These are phyloP conservation scores for Meira miltonrushii DNA, from an alignment of 1,284 basidiomycete species.

Conservation along the genomic window DNA sequence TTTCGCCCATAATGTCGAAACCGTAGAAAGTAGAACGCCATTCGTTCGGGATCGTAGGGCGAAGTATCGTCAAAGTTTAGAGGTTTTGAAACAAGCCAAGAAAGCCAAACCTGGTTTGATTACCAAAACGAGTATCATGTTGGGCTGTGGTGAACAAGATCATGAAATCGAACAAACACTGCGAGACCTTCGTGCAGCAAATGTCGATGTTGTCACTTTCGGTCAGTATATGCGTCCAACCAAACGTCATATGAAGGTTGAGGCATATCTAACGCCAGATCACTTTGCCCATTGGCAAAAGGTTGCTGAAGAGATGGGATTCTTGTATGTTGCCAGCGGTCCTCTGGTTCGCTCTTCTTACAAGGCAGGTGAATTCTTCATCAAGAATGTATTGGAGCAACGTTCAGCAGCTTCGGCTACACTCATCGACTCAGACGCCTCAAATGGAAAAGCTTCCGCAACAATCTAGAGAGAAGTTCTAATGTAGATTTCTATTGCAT, in stretches of 20 bases:
- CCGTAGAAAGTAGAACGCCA: slow-evolving; percentile 85
- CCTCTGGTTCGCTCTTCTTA: slow-evolving; percentile 94
- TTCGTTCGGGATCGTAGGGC: slow-evolving; percentile 91
- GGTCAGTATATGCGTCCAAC: slow-evolving; percentile 99
- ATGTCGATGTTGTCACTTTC: slow-evolving; percentile 97
- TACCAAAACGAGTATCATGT: slow-evolving; percentile 98
- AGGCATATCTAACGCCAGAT: slow-evolving; percentile 85
- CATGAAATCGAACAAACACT: slow-evolving; percentile 79
- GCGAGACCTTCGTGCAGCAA: slow-evolving; percentile 73
- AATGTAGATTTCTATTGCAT: not conserved
- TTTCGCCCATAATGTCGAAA: slow-evolving; percentile 97
- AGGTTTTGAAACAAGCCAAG: slow-evolving; percentile 67
- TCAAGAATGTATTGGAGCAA: slow-evolving; percentile 45
- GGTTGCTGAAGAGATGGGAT: slow-evolving; percentile 85
- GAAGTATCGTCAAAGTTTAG: slow-evolving; percentile 81
- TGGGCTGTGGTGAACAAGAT: slow-evolving; percentile 87
- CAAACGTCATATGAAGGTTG: slow-evolving; percentile 98
- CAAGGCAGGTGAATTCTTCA: slow-evolving; percentile 63
- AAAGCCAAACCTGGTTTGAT: slow-evolving; percentile 67
- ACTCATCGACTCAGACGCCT: not conserved
- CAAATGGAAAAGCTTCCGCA: not conserved
- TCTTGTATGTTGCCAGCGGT: slow-evolving; percentile 94
- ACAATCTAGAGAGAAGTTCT: not conserved
- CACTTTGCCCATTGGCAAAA: slow-evolving; percentile 90
- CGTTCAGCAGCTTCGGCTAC: slow-evolving; percentile 12